These are phyloP conservation scores for Fusarium zealandicum DNA, from an alignment of 2,329 filamentous ascomycete genomes.

Conservation along the genomic window DNA sequence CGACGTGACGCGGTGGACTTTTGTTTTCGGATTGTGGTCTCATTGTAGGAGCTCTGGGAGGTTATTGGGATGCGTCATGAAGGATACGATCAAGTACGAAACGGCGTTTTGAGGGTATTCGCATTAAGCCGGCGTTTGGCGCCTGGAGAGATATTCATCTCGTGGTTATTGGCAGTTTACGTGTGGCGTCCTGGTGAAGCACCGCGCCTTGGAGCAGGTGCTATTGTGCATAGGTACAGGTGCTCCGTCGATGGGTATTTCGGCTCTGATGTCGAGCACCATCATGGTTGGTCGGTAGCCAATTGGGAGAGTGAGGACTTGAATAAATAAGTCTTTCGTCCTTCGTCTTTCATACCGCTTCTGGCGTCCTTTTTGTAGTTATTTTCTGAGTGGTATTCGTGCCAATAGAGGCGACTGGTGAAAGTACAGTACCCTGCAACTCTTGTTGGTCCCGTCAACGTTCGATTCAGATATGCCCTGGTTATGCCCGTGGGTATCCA, in stretches of 20 bases:
- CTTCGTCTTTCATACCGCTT: no score
- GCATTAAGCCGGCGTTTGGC: slow-evolving; percentile 41
- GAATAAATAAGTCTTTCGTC: no score
- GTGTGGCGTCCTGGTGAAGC: slow-evolving; percentile 15
- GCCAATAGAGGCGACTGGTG: no score
- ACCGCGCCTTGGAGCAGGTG: slow-evolving; percentile 1
- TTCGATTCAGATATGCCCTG: no score
- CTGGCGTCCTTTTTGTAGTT: no score
- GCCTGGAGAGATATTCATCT: slow-evolving; percentile 26
- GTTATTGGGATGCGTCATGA: slow-evolving; percentile 36
- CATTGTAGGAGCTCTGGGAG: background rate
- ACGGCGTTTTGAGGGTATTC: slow-evolving; percentile 36
- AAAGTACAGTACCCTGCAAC: no score
- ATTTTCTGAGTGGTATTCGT: no score
- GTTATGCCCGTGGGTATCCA: no score
- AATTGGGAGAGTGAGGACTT: no score
- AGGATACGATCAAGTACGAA: slow-evolving; percentile 38
- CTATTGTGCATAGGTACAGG: background rate
- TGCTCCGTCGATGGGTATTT: slow-evolving; percentile 2
- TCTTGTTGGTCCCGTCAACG: no score
- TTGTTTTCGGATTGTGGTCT: background rate
- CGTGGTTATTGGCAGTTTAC: slow-evolving; percentile 23
- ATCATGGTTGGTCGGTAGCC: no score
- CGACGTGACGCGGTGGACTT: slow-evolving; percentile 29
- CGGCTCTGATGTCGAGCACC: background rate